These are phyloP conservation scores for Zopfia rhizophila DNA, from an alignment of 2,329 filamentous ascomycete species.

Conservation along the genomic window DNA sequence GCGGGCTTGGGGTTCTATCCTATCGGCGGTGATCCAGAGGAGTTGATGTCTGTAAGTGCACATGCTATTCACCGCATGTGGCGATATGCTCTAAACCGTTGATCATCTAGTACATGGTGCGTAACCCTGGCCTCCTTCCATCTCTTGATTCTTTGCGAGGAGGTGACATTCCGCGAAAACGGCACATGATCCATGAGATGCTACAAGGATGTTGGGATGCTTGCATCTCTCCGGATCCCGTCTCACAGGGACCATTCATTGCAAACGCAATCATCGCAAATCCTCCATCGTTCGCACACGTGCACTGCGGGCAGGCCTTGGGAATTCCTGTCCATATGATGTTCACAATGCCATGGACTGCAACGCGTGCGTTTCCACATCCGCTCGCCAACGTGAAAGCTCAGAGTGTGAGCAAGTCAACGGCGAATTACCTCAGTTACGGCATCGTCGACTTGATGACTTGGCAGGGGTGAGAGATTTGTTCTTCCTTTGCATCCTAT, in stretches of 20 bases:
- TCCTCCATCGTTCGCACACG: slow-evolving; percentile 76
- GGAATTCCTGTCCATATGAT: slow-evolving; percentile 60
- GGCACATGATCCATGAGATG: slow-evolving; percentile 51
- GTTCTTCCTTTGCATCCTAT: slow-evolving; percentile 17
- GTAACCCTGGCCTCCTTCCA: slow-evolving; percentile 56
- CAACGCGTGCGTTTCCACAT: slow-evolving; percentile 59
- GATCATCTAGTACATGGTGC: slow-evolving; percentile 59
- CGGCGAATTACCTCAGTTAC: slow-evolving; percentile 60
- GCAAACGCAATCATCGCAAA: slow-evolving; percentile 82
- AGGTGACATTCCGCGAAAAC: slow-evolving; percentile 64
- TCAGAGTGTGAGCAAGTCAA: slow-evolving; percentile 42
- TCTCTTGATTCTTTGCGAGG: slow-evolving; percentile 36
- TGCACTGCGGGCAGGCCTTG: slow-evolving; percentile 77
- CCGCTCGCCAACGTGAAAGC: slow-evolving; percentile 61
- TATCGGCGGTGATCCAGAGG: slow-evolving; percentile 48
- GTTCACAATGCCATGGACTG: slow-evolving; percentile 61
- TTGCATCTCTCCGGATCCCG: slow-evolving; percentile 49
- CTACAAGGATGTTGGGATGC: slow-evolving; percentile 47
- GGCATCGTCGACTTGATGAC: slow-evolving; percentile 60
- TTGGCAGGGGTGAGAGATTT: slow-evolving; percentile 58
- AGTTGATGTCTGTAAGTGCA: slow-evolving; percentile 62
- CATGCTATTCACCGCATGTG: no score
- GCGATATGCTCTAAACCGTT: no score
- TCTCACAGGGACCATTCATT: slow-evolving; percentile 70
- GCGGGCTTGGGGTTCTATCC: slow-evolving; percentile 47